Conservation (phyloP, 345 rosid species). For the Physaria fendleri region DNA sequence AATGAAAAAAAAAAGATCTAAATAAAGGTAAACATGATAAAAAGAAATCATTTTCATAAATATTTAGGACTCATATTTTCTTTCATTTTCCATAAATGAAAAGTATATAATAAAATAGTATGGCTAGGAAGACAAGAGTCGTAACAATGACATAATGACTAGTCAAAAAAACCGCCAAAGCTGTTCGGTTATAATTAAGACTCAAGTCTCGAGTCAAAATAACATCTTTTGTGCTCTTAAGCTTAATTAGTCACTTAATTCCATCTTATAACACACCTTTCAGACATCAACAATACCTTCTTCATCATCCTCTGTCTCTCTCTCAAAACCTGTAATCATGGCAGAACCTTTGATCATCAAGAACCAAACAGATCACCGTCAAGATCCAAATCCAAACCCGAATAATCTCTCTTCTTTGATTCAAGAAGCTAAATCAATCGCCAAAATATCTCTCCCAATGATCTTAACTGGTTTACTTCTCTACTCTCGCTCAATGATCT, state of each 20-base stretch:
- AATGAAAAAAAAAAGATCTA: background rate
- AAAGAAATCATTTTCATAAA: too few species aligned
- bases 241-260: conserved; percentile 5
- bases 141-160: conserved; percentile 19
- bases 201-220: conserved; percentile 10
- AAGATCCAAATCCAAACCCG: conserved; percentile 14
- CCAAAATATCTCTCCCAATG: conserved; percentile 57
- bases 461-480: conserved; percentile 63
- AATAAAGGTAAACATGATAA: background rate
- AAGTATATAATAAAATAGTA: background rate
- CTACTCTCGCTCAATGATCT: conserved; percentile 75
- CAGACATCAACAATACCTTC: conserved; percentile 20
- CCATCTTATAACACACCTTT: conserved; percentile 19
- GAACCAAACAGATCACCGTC: conserved; percentile 30
- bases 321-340: conserved; percentile 31
- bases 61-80: too few species aligned
- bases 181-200: conserved; percentile 2
- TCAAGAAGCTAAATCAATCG: conserved; percentile 50
- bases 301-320: conserved; percentile 4
- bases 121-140: conserved; percentile 20
- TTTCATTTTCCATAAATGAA: background rate
- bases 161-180: conserved; percentile 29
- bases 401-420: conserved; percentile 31
- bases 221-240: background rate
- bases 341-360: conserved; percentile 36